Conservation (phyloP, 306 rosid species). For the Comarum palustre region DNA sequence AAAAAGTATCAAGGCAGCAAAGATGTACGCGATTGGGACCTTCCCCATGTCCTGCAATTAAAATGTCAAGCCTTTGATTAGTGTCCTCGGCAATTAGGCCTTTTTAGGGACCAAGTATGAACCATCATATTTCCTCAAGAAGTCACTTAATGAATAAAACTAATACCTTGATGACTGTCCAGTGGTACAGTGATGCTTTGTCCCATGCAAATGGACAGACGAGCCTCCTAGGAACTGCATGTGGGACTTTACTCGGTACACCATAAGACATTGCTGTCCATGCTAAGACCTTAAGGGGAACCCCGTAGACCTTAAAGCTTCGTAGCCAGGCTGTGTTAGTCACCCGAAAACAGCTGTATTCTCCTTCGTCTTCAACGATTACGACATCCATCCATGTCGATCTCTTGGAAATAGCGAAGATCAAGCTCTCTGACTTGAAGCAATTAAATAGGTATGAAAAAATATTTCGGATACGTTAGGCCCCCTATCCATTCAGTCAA, state of each 20-base stretch:
- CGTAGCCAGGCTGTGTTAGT: slow-evolving; percentile 50
- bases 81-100: not conserved
- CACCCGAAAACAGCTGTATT: not conserved
- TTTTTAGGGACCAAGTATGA: not conserved
- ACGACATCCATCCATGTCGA: too few relatives aligned
- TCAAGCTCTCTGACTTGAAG: too few relatives aligned
- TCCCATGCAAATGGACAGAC: slow-evolving; percentile 73
- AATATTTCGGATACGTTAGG: too few relatives aligned
- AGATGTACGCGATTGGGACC: slow-evolving; percentile 51
- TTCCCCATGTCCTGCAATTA: slow-evolving; percentile 67
- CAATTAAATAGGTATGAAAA: too few relatives aligned
- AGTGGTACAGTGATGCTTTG: slow-evolving; percentile 60
- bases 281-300: slow-evolving; percentile 66
- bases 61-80: not conserved
- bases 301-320: slow-evolving; percentile 71
- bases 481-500: too few relatives aligned
- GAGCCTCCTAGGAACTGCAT: slow-evolving; percentile 83
- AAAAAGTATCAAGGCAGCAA: slow-evolving; percentile 74
- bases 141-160: not conserved
- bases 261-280: slow-evolving; percentile 73
- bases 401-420: too few relatives aligned
- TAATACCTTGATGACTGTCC: slow-evolving; percentile 68
- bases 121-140: not conserved
- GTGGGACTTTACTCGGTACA: slow-evolving; percentile 51
- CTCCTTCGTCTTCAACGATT: too few relatives aligned